Percentiles rank a stretch among this genome's conserved stretches.
Conservation (phyloP, 805 yeast genomes). For the Kodamaea jinghongensis region DNA sequence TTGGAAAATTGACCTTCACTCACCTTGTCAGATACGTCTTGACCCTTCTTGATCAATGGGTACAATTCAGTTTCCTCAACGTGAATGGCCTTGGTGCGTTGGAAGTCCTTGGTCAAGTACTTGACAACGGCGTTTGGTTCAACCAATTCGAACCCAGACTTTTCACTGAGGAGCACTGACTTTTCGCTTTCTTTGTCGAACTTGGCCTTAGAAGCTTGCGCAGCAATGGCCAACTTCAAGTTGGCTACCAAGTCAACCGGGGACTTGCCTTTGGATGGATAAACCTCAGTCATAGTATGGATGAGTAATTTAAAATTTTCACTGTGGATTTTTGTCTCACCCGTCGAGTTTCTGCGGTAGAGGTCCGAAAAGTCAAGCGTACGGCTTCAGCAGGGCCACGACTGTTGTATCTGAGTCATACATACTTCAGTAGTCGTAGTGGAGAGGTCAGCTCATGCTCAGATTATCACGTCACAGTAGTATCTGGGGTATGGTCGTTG, state of each 20-base stretch:
- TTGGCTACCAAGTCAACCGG: slow-evolving; percentile 22
- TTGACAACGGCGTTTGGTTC: slow-evolving; percentile 72
- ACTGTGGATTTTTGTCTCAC: slow-evolving; percentile 5
- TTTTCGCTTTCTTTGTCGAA: slow-evolving; percentile 23
- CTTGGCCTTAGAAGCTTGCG: slow-evolving; percentile 13
- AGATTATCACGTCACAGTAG: too few species aligned
- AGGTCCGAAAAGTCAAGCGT: too few species aligned
- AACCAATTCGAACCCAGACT: slow-evolving; percentile 46
- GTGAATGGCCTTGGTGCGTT: slow-evolving; percentile 28
- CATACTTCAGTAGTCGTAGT: too few species aligned
- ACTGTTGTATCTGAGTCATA: too few species aligned
- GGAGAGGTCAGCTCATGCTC: too few species aligned
- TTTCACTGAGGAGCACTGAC: slow-evolving; percentile 29
- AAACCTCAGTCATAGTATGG: slow-evolving; percentile 6
- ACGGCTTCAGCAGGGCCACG: too few species aligned
- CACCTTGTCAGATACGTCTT: slow-evolving; percentile 17
- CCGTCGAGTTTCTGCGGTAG: too few species aligned
- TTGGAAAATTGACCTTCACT: slow-evolving; percentile 1
- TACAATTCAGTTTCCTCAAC: slow-evolving; percentile 47
- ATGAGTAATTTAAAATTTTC: slow-evolving; percentile 5
- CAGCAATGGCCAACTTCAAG: slow-evolving; percentile 24
- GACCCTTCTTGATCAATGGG: slow-evolving; percentile 35
- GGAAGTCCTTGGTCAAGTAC: slow-evolving; percentile 53
- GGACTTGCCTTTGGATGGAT: slow-evolving; percentile 12
- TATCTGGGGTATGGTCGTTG: too few species aligned